Evolutionary conservation across 164 flowering plant genomes (phyloP).

Genomic region (Protea cynaroides): DNA sequence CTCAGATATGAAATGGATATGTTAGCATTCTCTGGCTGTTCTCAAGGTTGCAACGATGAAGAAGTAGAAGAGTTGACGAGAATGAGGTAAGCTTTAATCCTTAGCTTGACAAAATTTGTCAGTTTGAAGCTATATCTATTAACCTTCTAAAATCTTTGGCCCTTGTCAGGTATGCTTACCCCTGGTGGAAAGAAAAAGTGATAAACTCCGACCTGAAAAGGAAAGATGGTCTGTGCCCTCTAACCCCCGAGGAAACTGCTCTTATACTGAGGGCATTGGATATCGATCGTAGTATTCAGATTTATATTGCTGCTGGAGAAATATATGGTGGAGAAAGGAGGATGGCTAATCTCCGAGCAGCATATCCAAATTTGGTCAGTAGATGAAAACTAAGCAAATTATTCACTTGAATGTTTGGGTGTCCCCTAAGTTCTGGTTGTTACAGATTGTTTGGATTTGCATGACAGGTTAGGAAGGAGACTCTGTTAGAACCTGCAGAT

Average conservation of each 20-base stretch:
- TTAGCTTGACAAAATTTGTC: conserved; percentile 2
- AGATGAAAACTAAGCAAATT: not conserved
- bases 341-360: conserved; percentile 46
- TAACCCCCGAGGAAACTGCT: conserved; percentile 93
- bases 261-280: conserved; percentile 66
- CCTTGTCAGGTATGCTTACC: conserved; percentile 73
- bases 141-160: too few species aligned
- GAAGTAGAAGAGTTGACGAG: conserved; percentile 78
- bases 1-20: conserved; percentile 94
- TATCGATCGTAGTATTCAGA: conserved; percentile 58
- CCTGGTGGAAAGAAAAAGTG: conserved; percentile 95
- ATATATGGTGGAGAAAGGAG: conserved; percentile 79
- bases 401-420: not conserved
- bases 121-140: not conserved
- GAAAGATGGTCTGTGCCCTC: conserved; percentile 81
- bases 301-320: conserved; percentile 89
- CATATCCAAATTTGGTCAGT: conserved; percentile 76
- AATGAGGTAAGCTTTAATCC: conserved; percentile 52
- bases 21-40: conserved; percentile 90
- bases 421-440: conserved; percentile 1
- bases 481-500: conserved; percentile 67
- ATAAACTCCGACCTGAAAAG: conserved; percentile 77
- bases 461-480: conserved; percentile 88
- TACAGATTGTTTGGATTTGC: conserved; percentile 8
- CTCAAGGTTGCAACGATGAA: conserved; percentile 63